These are phyloP conservation scores for Blastomyces silverae DNA, from an alignment of 2,329 filamentous ascomycete genomes.

Conservation along the genomic window DNA sequence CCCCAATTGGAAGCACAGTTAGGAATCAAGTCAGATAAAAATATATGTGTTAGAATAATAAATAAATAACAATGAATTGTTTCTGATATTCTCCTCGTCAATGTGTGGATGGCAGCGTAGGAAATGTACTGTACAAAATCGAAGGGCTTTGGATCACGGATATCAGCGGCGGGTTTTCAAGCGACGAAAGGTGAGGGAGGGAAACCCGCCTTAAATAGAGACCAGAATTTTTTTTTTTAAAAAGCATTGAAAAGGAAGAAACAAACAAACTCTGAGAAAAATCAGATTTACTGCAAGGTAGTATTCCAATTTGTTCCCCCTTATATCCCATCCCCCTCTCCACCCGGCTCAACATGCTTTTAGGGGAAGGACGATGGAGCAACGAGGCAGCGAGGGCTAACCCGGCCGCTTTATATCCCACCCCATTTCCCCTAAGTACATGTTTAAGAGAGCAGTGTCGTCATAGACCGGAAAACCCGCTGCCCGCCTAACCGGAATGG, in stretches of 20 bases:
- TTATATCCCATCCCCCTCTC: not conserved
- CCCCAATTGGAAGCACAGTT: not conserved
- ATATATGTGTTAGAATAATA: not conserved
- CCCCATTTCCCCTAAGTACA: constrained; percentile 44
- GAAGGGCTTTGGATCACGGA: not conserved
- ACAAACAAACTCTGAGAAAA: not conserved
- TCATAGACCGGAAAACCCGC: constrained; percentile 12
- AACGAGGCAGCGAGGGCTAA: not conserved
- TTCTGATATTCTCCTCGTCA: not conserved
- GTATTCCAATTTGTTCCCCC: not conserved
- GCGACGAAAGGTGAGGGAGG: not conserved
- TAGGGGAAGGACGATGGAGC: constrained; percentile 33
- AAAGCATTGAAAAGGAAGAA: not conserved
- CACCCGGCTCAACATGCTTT: constrained; percentile 43
- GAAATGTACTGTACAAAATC: not conserved
- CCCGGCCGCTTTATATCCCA: constrained; percentile 23
- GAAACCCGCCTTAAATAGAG: not conserved
- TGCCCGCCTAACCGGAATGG: not conserved
- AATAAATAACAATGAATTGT: not conserved
- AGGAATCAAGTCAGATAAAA: not conserved
- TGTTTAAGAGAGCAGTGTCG: constrained; percentile 38
- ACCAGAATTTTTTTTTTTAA: too few species aligned
- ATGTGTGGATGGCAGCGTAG: not conserved
- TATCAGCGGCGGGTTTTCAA: constrained; percentile 8
- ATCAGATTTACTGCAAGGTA: constrained; percentile 1